Conservation (phyloP, 768 basidiomycete species). For the Leccinum boreale region DNA sequence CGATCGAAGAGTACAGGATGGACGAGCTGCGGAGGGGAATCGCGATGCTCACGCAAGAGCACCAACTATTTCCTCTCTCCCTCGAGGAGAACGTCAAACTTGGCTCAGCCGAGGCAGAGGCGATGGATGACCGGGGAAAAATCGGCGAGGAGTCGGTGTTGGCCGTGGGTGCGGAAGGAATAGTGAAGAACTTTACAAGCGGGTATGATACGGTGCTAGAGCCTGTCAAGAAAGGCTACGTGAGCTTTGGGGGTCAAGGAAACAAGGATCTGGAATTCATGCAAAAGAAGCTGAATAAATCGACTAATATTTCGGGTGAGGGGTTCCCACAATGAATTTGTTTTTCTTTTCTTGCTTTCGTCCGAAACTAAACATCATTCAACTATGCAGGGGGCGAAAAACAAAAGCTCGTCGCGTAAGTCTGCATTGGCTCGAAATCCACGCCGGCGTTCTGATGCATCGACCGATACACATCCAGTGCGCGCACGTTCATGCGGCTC, state of each 20-base stretch:
- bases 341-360: no score
- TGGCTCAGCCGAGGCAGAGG: conserved; percentile 20
- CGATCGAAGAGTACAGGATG: conserved; percentile 32
- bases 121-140: no score
- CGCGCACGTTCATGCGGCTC: conserved; percentile 42
- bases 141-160: conserved; percentile 16
- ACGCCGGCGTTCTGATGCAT: neutral
- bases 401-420: conserved; percentile 31
- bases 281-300: conserved; percentile 18
- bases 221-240: conserved; percentile 25
- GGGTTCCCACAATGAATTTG: neutral
- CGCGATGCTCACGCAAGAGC: conserved; percentile 42
- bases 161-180: conserved; percentile 38
- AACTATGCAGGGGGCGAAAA: conserved; percentile 25
- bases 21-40: conserved; percentile 35
- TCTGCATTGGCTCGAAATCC: neutral
- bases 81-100: conserved; percentile 41
- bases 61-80: conserved; percentile 35
- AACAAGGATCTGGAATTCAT: conserved; percentile 12
- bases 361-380: neutral
- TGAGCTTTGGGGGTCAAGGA: conserved; percentile 25
- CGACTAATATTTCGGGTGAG: conserved; percentile 24
- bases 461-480: conserved; percentile 10
- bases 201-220: conserved; percentile 40
- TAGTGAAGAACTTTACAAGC: conserved; percentile 36